Evolutionary conservation across 2,329 filamentous ascomycete species (phyloP).

Genomic region (Cytospora mali): DNA sequence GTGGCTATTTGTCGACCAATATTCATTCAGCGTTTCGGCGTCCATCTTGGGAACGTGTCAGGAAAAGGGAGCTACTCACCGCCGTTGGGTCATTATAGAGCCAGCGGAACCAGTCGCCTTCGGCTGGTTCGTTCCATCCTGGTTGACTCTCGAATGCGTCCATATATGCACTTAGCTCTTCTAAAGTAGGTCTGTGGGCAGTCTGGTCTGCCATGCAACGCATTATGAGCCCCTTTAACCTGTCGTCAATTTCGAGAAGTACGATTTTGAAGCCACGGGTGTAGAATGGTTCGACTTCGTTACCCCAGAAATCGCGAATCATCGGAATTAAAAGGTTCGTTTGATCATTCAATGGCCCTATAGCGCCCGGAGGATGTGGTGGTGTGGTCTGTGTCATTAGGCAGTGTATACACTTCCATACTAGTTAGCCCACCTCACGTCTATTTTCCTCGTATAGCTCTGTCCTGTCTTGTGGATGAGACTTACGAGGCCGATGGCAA

Average conservation of each 20-base stretch:
- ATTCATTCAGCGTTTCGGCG: too few relatives aligned
- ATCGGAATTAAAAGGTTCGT: background rate
- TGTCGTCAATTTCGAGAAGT: background rate
- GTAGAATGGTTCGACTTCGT: background rate
- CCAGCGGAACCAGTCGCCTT: background rate
- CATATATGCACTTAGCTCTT: conserved; percentile 4
- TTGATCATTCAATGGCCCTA: conserved; percentile 4
- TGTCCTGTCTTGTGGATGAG: too few relatives aligned
- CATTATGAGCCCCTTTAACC: background rate
- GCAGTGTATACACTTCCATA: conserved; percentile 5
- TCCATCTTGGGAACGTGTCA: too few relatives aligned
- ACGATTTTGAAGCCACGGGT: background rate
- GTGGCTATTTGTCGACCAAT: too few relatives aligned
- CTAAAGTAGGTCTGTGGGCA: conserved; percentile 5
- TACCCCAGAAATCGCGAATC: background rate
- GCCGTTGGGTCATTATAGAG: too few relatives aligned
- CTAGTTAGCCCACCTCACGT: background rate
- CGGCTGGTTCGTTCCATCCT: background rate
- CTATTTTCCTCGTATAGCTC: background rate
- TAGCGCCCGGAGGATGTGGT: conserved; percentile 1
- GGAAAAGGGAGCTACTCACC: too few relatives aligned
- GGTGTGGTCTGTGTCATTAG: conserved; percentile 1
- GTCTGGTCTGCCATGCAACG: conserved; percentile 15
- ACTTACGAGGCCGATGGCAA: conserved; percentile 11
- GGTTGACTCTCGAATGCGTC: background rate